Conservation (phyloP, 148 eudicot species). For the Silene conica region DNA sequence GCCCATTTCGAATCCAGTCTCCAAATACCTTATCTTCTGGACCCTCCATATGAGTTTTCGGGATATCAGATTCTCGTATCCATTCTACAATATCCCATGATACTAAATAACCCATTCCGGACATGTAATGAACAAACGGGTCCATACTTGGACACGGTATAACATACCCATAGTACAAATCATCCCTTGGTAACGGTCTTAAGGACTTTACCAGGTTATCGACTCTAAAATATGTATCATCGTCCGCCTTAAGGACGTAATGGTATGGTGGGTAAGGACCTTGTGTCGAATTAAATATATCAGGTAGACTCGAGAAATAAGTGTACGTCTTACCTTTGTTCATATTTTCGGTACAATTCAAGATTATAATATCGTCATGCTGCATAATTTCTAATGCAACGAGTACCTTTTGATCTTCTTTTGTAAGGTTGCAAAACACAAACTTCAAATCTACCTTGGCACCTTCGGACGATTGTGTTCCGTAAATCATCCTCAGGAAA, state of each 20-base stretch:
- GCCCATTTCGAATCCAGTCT: constrained; percentile 67
- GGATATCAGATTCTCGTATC: constrained; percentile 64
- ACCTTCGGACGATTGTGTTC: constrained; percentile 47
- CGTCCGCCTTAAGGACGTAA: constrained; percentile 81
- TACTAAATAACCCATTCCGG: constrained; percentile 82
- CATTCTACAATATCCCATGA: constrained; percentile 92
- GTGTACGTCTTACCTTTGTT: constrained; percentile 85
- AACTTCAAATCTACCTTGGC: constrained; percentile 69
- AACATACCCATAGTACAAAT: constrained; percentile 84
- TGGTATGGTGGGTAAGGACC: constrained; percentile 64
- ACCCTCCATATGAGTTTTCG: constrained; percentile 51
- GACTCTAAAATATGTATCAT: constrained; percentile 65
- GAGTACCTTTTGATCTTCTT: constrained; percentile 71
- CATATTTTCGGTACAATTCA: constrained; percentile 80
- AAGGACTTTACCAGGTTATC: constrained; percentile 60
- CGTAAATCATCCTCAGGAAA: constrained; percentile 76
- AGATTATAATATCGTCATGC: constrained; percentile 69
- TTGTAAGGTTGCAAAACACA: constrained; percentile 82
- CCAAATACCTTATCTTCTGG: constrained; percentile 83
- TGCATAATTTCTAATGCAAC: constrained; percentile 87
- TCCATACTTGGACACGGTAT: constrained; percentile 89
- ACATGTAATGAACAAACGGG: constrained; percentile 76
- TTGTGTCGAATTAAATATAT: constrained; percentile 31
- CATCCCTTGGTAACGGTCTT: constrained; percentile 62
- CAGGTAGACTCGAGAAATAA: constrained; percentile 77